Evolutionary conservation across 2,329 filamentous ascomycete genomes (phyloP).

Genomic region (Myriangium duriaei): DNA sequence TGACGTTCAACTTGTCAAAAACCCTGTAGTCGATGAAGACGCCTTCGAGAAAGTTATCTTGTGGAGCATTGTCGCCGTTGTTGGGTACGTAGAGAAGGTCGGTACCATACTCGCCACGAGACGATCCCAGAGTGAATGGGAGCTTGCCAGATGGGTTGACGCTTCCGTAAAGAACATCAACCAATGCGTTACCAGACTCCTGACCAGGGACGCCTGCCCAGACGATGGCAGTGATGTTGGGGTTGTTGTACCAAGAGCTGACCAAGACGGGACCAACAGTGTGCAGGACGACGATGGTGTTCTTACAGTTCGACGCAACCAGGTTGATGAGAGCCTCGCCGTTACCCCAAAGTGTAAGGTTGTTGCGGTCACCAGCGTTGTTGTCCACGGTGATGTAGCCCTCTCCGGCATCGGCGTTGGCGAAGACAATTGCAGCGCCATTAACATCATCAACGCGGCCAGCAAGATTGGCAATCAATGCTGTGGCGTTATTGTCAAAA

Average conservation of each 20-base stretch:
- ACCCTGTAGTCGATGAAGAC: constrained; percentile 34
- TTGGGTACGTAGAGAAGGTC: constrained; percentile 54
- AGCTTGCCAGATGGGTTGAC: constrained; percentile 62
- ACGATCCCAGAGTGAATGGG: constrained; percentile 64
- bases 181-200: constrained; percentile 63
- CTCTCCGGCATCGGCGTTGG: constrained; percentile 37
- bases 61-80: constrained; percentile 42
- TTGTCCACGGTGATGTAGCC: constrained; percentile 34
- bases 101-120: constrained; percentile 52
- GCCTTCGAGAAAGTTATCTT: constrained; percentile 29
- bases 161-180: constrained; percentile 65
- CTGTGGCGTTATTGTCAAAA: constrained; percentile 18
- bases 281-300: constrained; percentile 83
- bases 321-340: constrained; percentile 51
- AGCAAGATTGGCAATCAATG: constrained; percentile 19
- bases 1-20: constrained; percentile 31
- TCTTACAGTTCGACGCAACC: constrained; percentile 61
- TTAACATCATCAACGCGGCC: constrained; percentile 13
- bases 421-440: constrained; percentile 33
- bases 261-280: constrained; percentile 66
- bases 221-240: constrained; percentile 67
- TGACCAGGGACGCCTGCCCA: constrained; percentile 70
- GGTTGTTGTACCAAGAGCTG: constrained; percentile 56
- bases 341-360: constrained; percentile 35
- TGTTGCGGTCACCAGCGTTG: constrained; percentile 35